Evolutionary conservation across 371 early-diverging fungal species (phyloP).

Genomic region (Rhizopus sp.): DNA sequence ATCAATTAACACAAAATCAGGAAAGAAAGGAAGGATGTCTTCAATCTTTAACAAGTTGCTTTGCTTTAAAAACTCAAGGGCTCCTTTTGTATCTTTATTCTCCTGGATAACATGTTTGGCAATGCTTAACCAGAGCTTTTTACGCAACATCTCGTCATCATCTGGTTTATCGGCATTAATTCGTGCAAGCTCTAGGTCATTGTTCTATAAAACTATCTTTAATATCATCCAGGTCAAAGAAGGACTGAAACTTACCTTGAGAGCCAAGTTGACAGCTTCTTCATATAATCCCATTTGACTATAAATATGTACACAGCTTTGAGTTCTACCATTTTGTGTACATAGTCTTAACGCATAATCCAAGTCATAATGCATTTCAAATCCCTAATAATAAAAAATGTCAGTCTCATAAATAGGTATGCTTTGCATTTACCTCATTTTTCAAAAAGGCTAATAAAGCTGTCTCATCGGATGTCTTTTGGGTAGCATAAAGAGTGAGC

Average conservation of each 20-base stretch:
- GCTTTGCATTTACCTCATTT: slow-evolving; percentile 72
- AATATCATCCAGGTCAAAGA: slow-evolving; percentile 69
- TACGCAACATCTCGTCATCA: slow-evolving; percentile 72
- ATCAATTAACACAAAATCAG: slow-evolving; percentile 93
- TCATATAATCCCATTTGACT: slow-evolving; percentile 82
- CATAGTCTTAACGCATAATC: slow-evolving; percentile 90
- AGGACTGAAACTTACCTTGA: slow-evolving; percentile 54
- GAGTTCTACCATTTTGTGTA: slow-evolving; percentile 69
- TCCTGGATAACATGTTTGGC: slow-evolving; percentile 88
- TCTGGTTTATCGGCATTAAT: slow-evolving; percentile 92
- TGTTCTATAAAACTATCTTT: slow-evolving; percentile 75
- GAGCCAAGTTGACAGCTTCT: slow-evolving; percentile 84
- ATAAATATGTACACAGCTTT: slow-evolving; percentile 84
- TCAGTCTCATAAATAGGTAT: slow-evolving; percentile 76
- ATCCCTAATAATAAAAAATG: slow-evolving; percentile 44
- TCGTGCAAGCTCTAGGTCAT: slow-evolving; percentile 86
- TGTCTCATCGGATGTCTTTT: slow-evolving; percentile 64
- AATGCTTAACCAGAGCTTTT: slow-evolving; percentile 90
- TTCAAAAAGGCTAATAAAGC: slow-evolving; percentile 70
- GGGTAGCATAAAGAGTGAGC: slow-evolving; percentile 79
- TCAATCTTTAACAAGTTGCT: slow-evolving; percentile 90
- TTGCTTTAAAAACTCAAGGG: slow-evolving; percentile 79
- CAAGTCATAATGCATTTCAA: slow-evolving; percentile 76
- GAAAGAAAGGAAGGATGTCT: slow-evolving; percentile 94
- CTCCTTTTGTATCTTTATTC: slow-evolving; percentile 80